Base-by-base conservation (phyloP, 139 green algal species). In the Pycnococcus provasolii region DNA sequence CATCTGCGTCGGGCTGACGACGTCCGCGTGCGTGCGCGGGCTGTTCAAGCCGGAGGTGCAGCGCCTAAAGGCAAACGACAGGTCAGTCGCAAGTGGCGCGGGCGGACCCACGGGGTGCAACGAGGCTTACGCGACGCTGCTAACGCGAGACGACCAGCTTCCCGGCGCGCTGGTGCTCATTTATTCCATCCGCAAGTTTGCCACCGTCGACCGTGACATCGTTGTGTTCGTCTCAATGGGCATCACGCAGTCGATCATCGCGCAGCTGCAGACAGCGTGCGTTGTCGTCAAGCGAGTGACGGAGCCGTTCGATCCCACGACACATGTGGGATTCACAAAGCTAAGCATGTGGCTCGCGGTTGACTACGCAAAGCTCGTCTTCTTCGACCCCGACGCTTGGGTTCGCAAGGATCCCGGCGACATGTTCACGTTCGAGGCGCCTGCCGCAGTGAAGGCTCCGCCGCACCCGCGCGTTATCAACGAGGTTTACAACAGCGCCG, bases 161-260 rank as follows among this genome's bases (percentile, higher is more conserved):
- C 7, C 63, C 37, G 48, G 43, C 40, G 47, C 39, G 51, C 63
- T 70, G 3, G 63, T 70, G 48, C 50, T 70, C 51, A 70, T 70
- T 43, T 42, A 70, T 50, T 61, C 63, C 26, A 47, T 70, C 48
- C 63, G 63, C 40, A 70, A 61, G 63, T 50, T 51, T 50, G 26
- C 63, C 6, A 64, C 4, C 26, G 60, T 66, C 5, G 63, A 70
- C 52, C 50, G 63, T 3, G 63, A 70, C 48, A 70, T 70, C n/a
- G 42, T 70, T 15, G 63, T 70, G n/a, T 70, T 70, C 40, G 48
- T 70, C 4, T 47, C 63, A n/a, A 42, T n/a, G 13, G 47, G 44
- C 5, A 50, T 66, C 15, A 59, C 43, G 3, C 4, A 42, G 41
- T 13, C 15, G 13, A 4, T 37, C 62, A 64, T 68, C 62, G 4